Evolutionary conservation across 495 filamentous ascomycete genomes (phyloP).

Genomic region (Penicillium manginii): DNA sequence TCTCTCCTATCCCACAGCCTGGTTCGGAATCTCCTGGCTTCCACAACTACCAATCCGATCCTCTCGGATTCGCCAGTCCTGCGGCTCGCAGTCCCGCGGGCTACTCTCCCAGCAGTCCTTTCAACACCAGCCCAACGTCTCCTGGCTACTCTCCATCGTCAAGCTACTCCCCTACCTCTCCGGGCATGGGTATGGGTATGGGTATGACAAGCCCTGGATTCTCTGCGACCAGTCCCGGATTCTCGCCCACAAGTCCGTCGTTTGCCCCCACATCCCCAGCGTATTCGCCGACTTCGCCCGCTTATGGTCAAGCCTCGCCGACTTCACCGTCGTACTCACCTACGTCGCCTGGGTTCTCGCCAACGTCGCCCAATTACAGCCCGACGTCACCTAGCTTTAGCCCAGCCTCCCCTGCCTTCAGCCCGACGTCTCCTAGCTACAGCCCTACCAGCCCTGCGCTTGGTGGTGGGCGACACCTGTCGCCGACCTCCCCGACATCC

Average conservation of each 20-base stretch:
- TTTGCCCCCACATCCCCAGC: conserved; percentile 78
- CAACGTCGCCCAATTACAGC: conserved; percentile 67
- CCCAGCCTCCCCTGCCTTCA: conserved; percentile 62
- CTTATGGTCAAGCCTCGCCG: conserved; percentile 64
- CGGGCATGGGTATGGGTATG: conserved; percentile 63
- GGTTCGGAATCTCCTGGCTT: conserved; percentile 79
- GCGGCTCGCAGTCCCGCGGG: conserved; percentile 55
- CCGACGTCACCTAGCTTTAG: conserved; percentile 67
- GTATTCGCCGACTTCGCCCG: conserved; percentile 83
- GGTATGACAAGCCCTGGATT: conserved; percentile 60
- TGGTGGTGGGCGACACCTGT: conserved; percentile 52
- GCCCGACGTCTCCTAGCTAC: conserved; percentile 64
- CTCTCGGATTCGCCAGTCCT: conserved; percentile 47
- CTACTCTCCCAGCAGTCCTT: conserved; percentile 76
- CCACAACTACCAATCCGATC: conserved; percentile 58
- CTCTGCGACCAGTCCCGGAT: conserved; percentile 50
- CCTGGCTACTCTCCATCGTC: conserved; percentile 77
- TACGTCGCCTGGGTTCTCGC: conserved; percentile 82
- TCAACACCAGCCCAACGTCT: conserved; percentile 76
- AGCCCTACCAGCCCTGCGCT: conserved; percentile 69
- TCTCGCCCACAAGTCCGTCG: conserved; percentile 69
- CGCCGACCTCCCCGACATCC: conserved; percentile 71
- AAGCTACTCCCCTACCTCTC: conserved; percentile 65
- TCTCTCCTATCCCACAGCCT: conserved; percentile 85
- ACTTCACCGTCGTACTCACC: conserved; percentile 78